Conservation (phyloP, 129 eudicot species). For the Calendula officinalis region DNA sequence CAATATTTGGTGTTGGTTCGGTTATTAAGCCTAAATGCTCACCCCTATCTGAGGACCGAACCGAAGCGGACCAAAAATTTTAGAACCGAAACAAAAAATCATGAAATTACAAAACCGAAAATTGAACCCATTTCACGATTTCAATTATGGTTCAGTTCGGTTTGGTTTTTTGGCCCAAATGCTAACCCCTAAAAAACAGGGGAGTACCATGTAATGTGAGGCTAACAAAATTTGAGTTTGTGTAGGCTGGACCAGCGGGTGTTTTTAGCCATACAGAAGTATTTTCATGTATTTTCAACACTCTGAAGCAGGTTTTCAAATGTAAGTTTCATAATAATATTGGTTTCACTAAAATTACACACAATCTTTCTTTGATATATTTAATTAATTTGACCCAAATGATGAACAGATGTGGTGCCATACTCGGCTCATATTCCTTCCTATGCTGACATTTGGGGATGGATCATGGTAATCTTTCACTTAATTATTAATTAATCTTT, state of each 20-base stretch:
- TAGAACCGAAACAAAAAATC: not conserved
- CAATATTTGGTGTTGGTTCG: no score
- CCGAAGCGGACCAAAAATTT: no score
- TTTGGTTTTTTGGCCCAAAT: no score
- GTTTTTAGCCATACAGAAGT: slow-evolving; percentile 90
- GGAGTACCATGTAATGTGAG: not conserved
- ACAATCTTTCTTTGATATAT: not conserved
- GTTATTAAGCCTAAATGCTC: no score
- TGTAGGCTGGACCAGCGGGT: slow-evolving; percentile 96
- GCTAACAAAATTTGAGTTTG: not conserved
- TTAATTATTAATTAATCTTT: no score
- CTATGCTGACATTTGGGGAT: slow-evolving; percentile 98
- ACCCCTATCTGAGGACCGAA: no score
- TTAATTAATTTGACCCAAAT: not conserved
- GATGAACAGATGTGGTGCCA: slow-evolving; percentile 74
- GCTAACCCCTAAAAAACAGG: not conserved
- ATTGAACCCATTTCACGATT: no score
- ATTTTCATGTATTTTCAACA: slow-evolving; percentile 93
- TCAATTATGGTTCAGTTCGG: no score
- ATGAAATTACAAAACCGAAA: no score
- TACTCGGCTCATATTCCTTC: slow-evolving; percentile 97
- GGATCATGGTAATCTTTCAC: slow-evolving; percentile 70
- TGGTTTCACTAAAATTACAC: not conserved
- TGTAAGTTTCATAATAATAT: slow-evolving; percentile 43
- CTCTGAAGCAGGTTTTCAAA: slow-evolving; percentile 89